A percentile compares a stretch with the other conserved stretches of the same genome.
Conservation (phyloP, 371 early-diverging fungal species). For the Zopfochytrium polystomum region DNA sequence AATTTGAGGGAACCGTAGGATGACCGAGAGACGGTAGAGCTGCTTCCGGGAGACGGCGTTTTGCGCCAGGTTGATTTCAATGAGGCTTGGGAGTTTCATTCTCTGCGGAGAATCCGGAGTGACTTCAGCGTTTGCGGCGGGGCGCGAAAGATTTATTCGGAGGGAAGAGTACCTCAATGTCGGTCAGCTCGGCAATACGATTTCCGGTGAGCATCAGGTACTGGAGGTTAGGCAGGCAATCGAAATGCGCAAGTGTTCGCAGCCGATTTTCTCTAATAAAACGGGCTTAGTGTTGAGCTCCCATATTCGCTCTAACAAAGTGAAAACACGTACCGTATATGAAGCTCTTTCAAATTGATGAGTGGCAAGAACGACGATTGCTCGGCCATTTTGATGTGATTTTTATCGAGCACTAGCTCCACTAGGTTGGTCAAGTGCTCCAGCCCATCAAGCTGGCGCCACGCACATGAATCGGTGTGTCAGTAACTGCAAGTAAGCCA, state of each 20-base stretch:
- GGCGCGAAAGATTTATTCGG: neutral
- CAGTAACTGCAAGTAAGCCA: neutral
- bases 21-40: constrained; percentile 42
- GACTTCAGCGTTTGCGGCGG: neutral
- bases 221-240: constrained; percentile 47
- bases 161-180: constrained; percentile 44
- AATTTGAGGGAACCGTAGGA: constrained; percentile 49
- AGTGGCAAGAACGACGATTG: constrained; percentile 46
- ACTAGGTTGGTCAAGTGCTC: constrained; percentile 48
- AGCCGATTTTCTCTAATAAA: constrained; percentile 50
- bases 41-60: constrained; percentile 50
- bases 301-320: no score
- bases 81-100: constrained; percentile 50
- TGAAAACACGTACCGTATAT: constrained; percentile 46
- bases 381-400: constrained; percentile 50
- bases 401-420: constrained; percentile 52
- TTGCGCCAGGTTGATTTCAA: constrained; percentile 40
- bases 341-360: constrained; percentile 47
- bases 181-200: constrained; percentile 47
- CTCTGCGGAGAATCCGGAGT: constrained; percentile 32
- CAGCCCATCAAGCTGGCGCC: constrained; percentile 50
- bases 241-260: constrained; percentile 46
- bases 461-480: no score
- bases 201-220: constrained; percentile 43
- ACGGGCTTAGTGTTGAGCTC: no score